A percentile compares a stretch with the other conserved stretches of the same genome.
phyloP scores from a whole-genome alignment of 2,329 filamentous ascomycete species.

The Aspergillus neoniger region DNA sequence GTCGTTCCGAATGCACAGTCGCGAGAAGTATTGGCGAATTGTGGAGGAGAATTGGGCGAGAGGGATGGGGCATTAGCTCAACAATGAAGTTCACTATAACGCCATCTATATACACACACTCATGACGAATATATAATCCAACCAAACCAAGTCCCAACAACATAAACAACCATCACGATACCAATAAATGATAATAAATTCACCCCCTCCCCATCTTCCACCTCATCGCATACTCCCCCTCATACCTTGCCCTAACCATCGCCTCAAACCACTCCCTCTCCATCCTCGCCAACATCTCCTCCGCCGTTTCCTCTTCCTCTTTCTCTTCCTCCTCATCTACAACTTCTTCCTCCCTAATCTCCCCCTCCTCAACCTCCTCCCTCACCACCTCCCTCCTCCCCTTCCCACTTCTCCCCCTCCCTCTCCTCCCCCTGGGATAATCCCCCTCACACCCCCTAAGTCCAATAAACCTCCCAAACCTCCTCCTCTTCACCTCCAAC shows the following conservation, averaged over 20 bases:
- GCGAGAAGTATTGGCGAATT: constrained; percentile 41
- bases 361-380: neutral
- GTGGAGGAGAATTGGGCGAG: constrained; percentile 37
- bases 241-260: constrained; percentile 29
- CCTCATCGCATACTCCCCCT: constrained; percentile 19
- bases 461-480: constrained; percentile 49
- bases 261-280: constrained; percentile 35
- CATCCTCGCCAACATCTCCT: constrained; percentile 25
- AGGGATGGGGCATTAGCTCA: constrained; percentile 34
- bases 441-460: constrained; percentile 37
- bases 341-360: neutral
- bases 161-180: too few relatives aligned
- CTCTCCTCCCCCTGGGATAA: constrained; percentile 21
- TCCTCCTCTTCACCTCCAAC: constrained; percentile 40
- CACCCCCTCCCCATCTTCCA: constrained; percentile 19
- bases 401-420: neutral
- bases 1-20: constrained; percentile 34
- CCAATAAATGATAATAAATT: too few relatives aligned
- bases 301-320: constrained; percentile 9
- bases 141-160: neutral
- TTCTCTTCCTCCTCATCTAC: neutral
- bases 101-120: neutral
- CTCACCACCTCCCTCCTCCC: neutral
- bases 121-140: neutral
- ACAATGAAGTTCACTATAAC: neutral